These are phyloP conservation scores for Lachnellula occidentalis DNA, from an alignment of 2,329 filamentous ascomycete genomes.

Conservation along the genomic window DNA sequence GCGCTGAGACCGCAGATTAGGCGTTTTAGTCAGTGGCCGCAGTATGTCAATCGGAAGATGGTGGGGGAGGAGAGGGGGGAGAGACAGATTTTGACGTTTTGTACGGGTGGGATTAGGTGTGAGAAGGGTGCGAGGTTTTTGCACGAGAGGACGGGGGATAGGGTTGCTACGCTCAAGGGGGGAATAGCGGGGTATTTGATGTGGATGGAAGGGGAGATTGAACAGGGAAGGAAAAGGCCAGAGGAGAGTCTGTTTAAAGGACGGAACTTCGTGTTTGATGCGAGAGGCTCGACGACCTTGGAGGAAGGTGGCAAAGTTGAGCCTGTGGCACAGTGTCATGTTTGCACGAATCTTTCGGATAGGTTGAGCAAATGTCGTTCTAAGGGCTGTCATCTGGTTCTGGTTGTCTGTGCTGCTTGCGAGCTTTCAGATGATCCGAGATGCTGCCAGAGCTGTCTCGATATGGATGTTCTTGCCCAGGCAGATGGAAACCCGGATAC, in stretches of 20 bases:
- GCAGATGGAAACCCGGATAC: not conserved
- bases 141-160: constrained; percentile 24
- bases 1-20: constrained; percentile 28
- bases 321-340: constrained; percentile 29
- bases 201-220: constrained; percentile 32
- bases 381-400: constrained; percentile 27
- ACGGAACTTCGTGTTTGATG: constrained; percentile 32
- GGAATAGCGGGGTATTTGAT: constrained; percentile 30
- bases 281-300: constrained; percentile 27
- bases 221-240: constrained; percentile 20
- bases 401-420: constrained; percentile 29
- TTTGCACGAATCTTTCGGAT: constrained; percentile 20
- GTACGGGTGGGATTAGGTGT: constrained; percentile 31
- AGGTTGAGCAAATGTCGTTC: constrained; percentile 29
- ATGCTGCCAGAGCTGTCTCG: constrained; percentile 27
- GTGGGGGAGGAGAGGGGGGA: not conserved
- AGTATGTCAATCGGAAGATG: constrained; percentile 26
- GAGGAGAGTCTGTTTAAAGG: constrained; percentile 29
- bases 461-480: constrained; percentile 10
- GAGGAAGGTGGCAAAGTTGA: constrained; percentile 3
- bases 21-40: constrained; percentile 31
- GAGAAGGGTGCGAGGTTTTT: constrained; percentile 31
- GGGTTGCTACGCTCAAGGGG: constrained; percentile 28
- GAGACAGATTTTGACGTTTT: constrained; percentile 29
- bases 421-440: constrained; percentile 17